These are phyloP conservation scores for Orbilia ellipsospora DNA, from an alignment of 2,329 filamentous ascomycete species.

Conservation along the genomic window DNA sequence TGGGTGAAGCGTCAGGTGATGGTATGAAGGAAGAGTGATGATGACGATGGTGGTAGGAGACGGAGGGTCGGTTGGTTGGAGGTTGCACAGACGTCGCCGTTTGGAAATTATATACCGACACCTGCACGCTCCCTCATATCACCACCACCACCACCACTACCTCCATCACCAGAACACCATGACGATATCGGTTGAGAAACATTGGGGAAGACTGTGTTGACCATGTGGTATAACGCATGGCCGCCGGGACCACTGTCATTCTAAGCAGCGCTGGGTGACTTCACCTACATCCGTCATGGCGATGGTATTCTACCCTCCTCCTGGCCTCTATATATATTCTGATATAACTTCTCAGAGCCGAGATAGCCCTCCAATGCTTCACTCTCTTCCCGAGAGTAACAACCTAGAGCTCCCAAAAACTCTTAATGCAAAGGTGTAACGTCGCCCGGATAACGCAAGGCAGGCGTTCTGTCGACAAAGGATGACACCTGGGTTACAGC, in stretches of 20 bases:
- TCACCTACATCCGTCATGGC: constrained; percentile 43
- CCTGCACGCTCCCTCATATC: background rate
- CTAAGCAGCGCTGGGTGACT: background rate
- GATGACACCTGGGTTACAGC: too few species aligned
- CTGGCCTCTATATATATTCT: background rate
- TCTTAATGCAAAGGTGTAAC: background rate
- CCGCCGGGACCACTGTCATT: background rate
- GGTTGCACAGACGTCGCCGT: constrained; percentile 14
- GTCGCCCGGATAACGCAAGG: background rate
- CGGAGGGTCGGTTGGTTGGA: background rate
- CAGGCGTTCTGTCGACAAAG: too few species aligned
- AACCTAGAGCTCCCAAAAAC: background rate
- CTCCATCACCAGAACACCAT: background rate
- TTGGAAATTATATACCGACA: too few species aligned
- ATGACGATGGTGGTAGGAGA: background rate
- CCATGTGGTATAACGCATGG: constrained; percentile 25
- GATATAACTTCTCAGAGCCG: background rate
- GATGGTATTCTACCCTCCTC: background rate
- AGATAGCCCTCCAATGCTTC: too few species aligned
- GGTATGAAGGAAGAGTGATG: background rate
- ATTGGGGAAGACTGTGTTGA: constrained; percentile 20
- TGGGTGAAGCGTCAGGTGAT: background rate
- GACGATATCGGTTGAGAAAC: background rate
- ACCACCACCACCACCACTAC: background rate
- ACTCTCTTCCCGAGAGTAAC: background rate